Evolutionary conservation across 169 alveolate species (phyloP).

Genomic region (Eimeria falciformis): DNA sequence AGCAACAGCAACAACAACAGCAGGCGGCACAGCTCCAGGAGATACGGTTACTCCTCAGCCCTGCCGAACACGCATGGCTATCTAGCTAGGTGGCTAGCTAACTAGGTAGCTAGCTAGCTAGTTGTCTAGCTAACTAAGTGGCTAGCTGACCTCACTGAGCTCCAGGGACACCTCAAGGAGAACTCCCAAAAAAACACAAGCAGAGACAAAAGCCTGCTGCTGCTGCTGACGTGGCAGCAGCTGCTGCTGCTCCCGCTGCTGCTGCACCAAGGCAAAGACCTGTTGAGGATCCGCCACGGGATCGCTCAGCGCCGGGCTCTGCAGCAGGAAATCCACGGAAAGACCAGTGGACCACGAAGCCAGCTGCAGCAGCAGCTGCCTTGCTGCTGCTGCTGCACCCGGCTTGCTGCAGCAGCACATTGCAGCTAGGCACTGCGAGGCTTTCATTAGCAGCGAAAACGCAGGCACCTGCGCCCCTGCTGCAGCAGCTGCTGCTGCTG

Average conservation of each 20-base stretch:
- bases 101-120: slow-evolving; percentile 29
- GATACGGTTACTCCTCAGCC: too few species aligned
- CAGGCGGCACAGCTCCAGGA: neutral
- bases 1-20: slow-evolving; percentile 19
- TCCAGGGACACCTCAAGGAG: slow-evolving; percentile 13
- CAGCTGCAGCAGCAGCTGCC: slow-evolving; percentile 48
- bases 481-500: slow-evolving; percentile 56
- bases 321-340: neutral
- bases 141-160: slow-evolving; percentile 25
- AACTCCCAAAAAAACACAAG: slow-evolving; percentile 24
- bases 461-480: neutral
- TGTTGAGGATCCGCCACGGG: slow-evolving; percentile 11
- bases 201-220: slow-evolving; percentile 58
- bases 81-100: neutral
- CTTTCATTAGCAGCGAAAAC: slow-evolving; percentile 43
- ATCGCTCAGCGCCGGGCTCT: neutral
- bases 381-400: slow-evolving; percentile 44
- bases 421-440: slow-evolving; percentile 50
- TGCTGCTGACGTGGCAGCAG: slow-evolving; percentile 33
- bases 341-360: slow-evolving; percentile 1
- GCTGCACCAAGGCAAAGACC: neutral
- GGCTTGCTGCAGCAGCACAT: slow-evolving; percentile 40
- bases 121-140: too few species aligned
- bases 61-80: too few species aligned
- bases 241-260: slow-evolving; percentile 44